Conservation (phyloP, 306 rosid genomes). For the Argentina anserina region DNA sequence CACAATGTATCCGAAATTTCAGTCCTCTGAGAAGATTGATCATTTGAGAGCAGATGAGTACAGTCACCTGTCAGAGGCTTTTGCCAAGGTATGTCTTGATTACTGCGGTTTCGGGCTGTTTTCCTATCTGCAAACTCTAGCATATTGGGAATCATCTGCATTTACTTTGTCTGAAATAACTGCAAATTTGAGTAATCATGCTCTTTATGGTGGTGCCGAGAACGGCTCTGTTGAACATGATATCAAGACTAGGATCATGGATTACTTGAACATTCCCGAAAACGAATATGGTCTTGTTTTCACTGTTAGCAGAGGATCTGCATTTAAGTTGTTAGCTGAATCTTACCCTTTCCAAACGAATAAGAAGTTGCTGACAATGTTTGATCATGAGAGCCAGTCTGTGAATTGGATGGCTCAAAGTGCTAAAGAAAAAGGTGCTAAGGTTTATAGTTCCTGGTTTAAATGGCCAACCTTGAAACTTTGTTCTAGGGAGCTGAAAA, state of each 20-base stretch:
- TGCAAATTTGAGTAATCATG: slow-evolving; percentile 93
- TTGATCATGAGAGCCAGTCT: slow-evolving; percentile 98
- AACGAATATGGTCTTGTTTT: slow-evolving; percentile 94
- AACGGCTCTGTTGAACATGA: slow-evolving; percentile 83
- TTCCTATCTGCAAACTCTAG: slow-evolving; percentile 77
- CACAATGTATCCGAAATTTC: slow-evolving; percentile 89
- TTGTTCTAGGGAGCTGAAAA: slow-evolving; percentile 88
- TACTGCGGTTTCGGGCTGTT: slow-evolving; percentile 94
- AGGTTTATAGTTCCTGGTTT: slow-evolving; percentile 86
- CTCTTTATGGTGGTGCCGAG: slow-evolving; percentile 89
- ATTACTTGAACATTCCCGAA: slow-evolving; percentile 87
- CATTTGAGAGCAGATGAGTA: slow-evolving; percentile 84
- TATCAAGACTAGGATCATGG: slow-evolving; percentile 78
- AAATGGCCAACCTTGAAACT: slow-evolving; percentile 97
- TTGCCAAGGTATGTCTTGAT: slow-evolving; percentile 93
- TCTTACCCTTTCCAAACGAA: slow-evolving; percentile 92
- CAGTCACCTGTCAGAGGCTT: slow-evolving; percentile 54
- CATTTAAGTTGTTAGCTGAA: slow-evolving; percentile 84
- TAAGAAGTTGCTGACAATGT: slow-evolving; percentile 92
- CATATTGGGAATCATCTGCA: slow-evolving; percentile 83
- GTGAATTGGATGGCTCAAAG: slow-evolving; percentile 96
- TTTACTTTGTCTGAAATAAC: slow-evolving; percentile 91
- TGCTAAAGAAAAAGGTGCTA: slow-evolving; percentile 91
- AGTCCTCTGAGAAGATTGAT: slow-evolving; percentile 75
- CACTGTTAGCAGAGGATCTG: slow-evolving; percentile 96